A percentile compares a stretch with the other conserved stretches of the same genome.
Evolutionary conservation across 2,329 filamentous ascomycete species (phyloP).

Genomic region (Mariannaea elegans): DNA sequence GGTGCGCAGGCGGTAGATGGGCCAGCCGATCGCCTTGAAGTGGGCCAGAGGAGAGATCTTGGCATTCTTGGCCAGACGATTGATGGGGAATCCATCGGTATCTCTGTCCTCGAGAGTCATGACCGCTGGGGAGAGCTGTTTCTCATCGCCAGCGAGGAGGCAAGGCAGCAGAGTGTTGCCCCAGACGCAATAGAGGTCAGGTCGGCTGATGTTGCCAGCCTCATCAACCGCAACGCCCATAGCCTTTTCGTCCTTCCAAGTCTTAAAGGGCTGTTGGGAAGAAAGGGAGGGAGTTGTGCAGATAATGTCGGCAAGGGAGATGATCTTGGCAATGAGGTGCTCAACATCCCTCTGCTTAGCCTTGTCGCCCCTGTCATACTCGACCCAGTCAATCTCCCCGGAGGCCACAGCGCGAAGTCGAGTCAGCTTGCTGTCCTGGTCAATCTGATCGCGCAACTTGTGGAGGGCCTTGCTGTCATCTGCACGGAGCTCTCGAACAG

Average conservation of each 20-base stretch:
- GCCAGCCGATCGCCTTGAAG: slow-evolving; percentile 22
- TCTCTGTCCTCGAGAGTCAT: neutral
- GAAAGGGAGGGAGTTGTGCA: slow-evolving; percentile 20
- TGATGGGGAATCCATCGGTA: neutral
- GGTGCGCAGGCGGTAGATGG: slow-evolving; percentile 25
- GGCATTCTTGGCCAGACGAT: slow-evolving; percentile 21
- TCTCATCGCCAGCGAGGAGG: slow-evolving; percentile 29
- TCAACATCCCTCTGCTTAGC: neutral
- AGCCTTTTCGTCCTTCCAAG: neutral
- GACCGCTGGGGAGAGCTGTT: slow-evolving; percentile 23
- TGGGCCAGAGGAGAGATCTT: slow-evolving; percentile 23
- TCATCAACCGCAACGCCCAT: slow-evolving; percentile 32
- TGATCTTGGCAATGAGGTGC: neutral
- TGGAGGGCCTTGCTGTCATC: slow-evolving; percentile 19
- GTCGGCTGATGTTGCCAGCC: slow-evolving; percentile 29
- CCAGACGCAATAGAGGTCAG: slow-evolving; percentile 33
- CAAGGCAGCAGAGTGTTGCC: slow-evolving; percentile 34
- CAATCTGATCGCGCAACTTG: neutral
- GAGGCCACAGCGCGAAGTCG: slow-evolving; percentile 16
- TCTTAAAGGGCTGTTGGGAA: neutral
- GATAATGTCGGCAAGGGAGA: slow-evolving; percentile 17
- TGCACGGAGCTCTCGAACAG: neutral
- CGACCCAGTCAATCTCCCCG: slow-evolving; percentile 1
- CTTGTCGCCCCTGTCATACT: neutral
- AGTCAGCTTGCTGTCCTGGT: neutral